Base-by-base conservation (phyloP, 768 basidiomycete species). In the Boletus pseudopeckii region DNA sequence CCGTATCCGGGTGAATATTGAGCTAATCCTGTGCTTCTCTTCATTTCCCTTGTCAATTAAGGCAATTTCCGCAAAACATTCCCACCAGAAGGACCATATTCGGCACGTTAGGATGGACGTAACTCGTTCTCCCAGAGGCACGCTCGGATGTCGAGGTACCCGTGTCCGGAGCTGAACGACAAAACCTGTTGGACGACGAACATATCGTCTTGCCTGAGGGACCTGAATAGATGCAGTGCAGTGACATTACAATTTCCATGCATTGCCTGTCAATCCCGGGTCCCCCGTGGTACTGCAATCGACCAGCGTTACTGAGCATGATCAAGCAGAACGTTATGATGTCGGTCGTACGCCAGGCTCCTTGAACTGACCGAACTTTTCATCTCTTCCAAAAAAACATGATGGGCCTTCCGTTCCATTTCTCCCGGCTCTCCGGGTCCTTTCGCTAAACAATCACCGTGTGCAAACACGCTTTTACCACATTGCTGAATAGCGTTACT, bases 1-100 rank as follows among this genome's bases (percentile, higher is more conserved):
- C 62, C 42, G 66, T 60, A 52, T 56, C 66, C 64, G 68, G 60
- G 41, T 48, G 28, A 24, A 13, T 34, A 33, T 26, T 50, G 6
- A 36, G 30, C 46, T 65, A 55, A 64, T 64, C 62, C 71, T 61
- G 69, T 72, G 58, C 50, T 42, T 34, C 46, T 50, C 30, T 22
- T 39, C n/a, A 39, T 45, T 20, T 13, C 50, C 11, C 38, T 30
- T 38, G 3, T 64, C 46, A 45, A 13, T 50, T 45, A 32, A 40
- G 61, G 59, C 4, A 52, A 43, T 24, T 46, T 30, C 17, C 5
- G 36, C 18, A 14, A 14, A 37, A 56, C 20, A 50, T 56, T 30
- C 46, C 34, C 26, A 55, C 14, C 2, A 33, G 20, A 32, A 34
- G 28, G 38, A 9, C 46, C 28, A 45, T 54, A 48, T 42, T 10